Evolutionary conservation across 75 land plant genomes (phyloP).

Genomic region (Pinus taeda): DNA sequence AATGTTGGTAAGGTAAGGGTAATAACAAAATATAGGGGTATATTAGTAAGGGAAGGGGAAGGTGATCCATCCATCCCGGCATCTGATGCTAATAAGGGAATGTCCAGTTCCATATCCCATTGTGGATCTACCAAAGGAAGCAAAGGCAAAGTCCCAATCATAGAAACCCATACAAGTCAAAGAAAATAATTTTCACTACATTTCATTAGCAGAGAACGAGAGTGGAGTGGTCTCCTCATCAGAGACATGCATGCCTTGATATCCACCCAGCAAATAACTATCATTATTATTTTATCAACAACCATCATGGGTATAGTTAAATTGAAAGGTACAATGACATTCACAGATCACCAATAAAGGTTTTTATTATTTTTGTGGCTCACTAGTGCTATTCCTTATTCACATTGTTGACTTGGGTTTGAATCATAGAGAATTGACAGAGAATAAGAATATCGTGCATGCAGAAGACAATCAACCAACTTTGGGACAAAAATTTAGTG

Average conservation of each 20-base stretch:
- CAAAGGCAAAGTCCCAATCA: no score
- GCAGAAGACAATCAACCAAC: no score
- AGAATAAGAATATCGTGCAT: no score
- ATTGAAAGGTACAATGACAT: neutral
- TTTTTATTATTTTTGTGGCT: neutral
- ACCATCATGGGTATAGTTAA: neutral
- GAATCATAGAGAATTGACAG: neutral
- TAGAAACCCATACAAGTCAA: neutral
- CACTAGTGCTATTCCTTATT: neutral
- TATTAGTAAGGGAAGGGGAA: no score
- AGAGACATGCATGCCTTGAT: neutral
- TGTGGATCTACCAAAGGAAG: no score
- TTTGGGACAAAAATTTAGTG: no score
- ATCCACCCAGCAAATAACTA: neutral
- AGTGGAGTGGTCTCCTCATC: neutral
- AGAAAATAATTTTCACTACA: neutral
- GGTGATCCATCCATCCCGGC: no score
- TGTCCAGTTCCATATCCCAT: no score
- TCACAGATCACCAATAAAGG: no score
- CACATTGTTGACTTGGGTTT: neutral
- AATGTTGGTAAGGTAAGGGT: no score
- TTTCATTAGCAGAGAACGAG: slow-evolving; percentile 5
- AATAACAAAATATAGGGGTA: no score
- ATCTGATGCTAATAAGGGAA: no score
- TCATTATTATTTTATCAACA: neutral